Conservation (phyloP, 768 basidiomycete species). For the Amanita phalloides region DNA sequence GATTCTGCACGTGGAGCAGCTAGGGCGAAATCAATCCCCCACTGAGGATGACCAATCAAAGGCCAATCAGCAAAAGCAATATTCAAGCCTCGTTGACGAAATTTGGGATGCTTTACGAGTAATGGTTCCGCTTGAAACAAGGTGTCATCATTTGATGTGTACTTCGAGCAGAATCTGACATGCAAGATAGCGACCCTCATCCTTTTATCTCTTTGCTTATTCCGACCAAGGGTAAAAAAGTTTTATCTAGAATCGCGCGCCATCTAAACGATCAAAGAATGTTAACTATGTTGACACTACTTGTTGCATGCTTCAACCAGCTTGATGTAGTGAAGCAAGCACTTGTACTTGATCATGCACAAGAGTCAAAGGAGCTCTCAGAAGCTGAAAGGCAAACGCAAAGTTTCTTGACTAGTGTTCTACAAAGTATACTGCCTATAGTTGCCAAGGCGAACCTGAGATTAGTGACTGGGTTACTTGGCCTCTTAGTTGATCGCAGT, state of each 20-base stretch:
- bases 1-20: constrained; percentile 76
- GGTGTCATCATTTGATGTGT: constrained; percentile 32
- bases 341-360: constrained; percentile 52
- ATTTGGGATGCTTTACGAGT: constrained; percentile 79
- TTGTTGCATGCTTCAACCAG: constrained; percentile 91
- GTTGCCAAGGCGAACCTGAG: constrained; percentile 72
- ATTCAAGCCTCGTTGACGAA: constrained; percentile 47
- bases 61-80: constrained; percentile 41
- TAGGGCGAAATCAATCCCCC: constrained; percentile 66
- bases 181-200: constrained; percentile 65
- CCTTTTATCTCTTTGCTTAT: constrained; percentile 90
- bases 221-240: constrained; percentile 85
- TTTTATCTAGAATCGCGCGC: constrained; percentile 81
- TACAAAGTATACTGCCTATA: constrained; percentile 80
- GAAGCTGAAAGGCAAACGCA: constrained; percentile 88
- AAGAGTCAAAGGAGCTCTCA: constrained; percentile 48
- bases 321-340: constrained; percentile 84
- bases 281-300: constrained; percentile 80
- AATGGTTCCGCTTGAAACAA: constrained; percentile 89
- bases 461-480: constrained; percentile 78
- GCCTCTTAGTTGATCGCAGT: constrained; percentile 70
- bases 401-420: constrained; percentile 72
- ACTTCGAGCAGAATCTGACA: neutral
- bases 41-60: constrained; percentile 41
- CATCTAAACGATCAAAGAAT: constrained; percentile 71